phyloP scores from a whole-genome alignment of 768 basidiomycete genomes.

The Suillus tomentosus region DNA sequence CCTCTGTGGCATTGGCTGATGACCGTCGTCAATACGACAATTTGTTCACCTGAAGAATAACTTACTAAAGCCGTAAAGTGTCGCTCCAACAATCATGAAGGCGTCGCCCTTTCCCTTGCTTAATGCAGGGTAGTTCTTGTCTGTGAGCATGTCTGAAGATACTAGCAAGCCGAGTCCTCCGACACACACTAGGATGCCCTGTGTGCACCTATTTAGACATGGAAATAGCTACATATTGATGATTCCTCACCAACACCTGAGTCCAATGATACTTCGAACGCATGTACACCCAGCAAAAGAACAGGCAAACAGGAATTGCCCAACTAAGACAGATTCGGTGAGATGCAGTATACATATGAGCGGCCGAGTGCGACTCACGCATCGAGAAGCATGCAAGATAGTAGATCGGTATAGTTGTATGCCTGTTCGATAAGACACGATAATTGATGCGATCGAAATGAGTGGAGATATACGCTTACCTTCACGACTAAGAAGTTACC shows the following conservation, averaged over 20 bases:
- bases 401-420: slow-evolving; percentile 82
- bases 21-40: neutral
- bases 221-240: neutral
- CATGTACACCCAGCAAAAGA: slow-evolving; percentile 85
- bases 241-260: slow-evolving; percentile 66
- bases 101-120: slow-evolving; percentile 76
- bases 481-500: slow-evolving; percentile 87
- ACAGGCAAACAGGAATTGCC: slow-evolving; percentile 87
- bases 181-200: slow-evolving; percentile 77
- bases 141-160: slow-evolving; percentile 72
- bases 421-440: slow-evolving; percentile 44
- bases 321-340: slow-evolving; percentile 47
- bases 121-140: slow-evolving; percentile 71
- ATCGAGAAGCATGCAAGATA: slow-evolving; percentile 92
- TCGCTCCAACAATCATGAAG: slow-evolving; percentile 86
- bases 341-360: neutral
- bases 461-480: slow-evolving; percentile 32
- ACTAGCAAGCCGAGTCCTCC: slow-evolving; percentile 81
- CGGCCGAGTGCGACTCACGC: slow-evolving; percentile 49
- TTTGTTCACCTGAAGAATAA: slow-evolving; percentile 19
- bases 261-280: slow-evolving; percentile 81
- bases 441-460: neutral
- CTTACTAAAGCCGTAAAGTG: slow-evolving; percentile 84
- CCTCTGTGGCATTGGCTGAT: slow-evolving; percentile 84
- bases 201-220: neutral